Base-by-base conservation (phyloP, 2,329 filamentous ascomycete species). In the Dendrostoma leiphaemia region DNA sequence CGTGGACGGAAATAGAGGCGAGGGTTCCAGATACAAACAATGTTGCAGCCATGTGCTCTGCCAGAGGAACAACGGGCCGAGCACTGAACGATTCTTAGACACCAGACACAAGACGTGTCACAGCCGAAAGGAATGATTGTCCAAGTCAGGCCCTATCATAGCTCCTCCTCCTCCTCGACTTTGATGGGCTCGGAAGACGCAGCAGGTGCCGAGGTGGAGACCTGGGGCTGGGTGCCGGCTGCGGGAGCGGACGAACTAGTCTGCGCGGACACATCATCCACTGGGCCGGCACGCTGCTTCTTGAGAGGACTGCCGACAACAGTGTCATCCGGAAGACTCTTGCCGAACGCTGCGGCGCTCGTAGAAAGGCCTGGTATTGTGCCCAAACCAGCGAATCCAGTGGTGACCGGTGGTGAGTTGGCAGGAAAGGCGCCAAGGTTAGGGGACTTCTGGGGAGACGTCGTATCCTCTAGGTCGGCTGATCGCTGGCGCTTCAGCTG, bases 401-500 rank as follows among this genome's bases (percentile, higher is more conserved):
- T 53, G 24, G 71, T 62, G n/a, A 71, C 71, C 5, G 74, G 70
- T n/a, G 76, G 71, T 2, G 75, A 74, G 60, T 68, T 62, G 21
- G 68, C 70, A 15, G 66, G 63, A 28, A 69, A 65, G 58, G 75
- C 73, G 9, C 71, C 76, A 34, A 72, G 67, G 54, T 70, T 71
- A 31, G 76, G 70, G 53, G 79, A 75, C 54, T 81, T 75, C 45
- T 75, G 71, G 45, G 72, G 68, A 37, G 72, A 65, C 59, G 65
- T 59, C 60, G 68, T 65, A 64, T 76, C 77, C 19, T 88, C 75
- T 10, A 84, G 85, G 48, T 91, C 89, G 35, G 81, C 82, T 9
- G 89, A 92, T 67, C 91, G 89, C 60, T 89, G 86, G 60, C 89
- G 82, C 77, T 93, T 93, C 59, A 93, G 83, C 89, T 92, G 64